Conservation (phyloP, 73 alveolate genomes). For the Tetrahymena thermophila region DNA sequence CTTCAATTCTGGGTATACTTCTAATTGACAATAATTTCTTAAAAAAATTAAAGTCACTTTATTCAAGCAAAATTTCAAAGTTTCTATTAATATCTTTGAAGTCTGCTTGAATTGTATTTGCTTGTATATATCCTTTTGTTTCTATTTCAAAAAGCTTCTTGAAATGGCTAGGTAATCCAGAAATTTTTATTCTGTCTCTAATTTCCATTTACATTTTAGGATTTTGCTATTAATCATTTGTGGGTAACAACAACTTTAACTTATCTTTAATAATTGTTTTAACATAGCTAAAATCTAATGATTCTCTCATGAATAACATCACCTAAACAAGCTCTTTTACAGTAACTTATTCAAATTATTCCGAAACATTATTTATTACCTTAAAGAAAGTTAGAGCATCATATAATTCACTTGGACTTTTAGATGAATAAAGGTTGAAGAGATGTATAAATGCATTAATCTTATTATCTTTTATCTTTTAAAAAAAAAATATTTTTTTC, state of each 20-base stretch:
- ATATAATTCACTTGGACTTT: background rate
- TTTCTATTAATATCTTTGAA: background rate
- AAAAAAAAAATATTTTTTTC: too few relatives aligned
- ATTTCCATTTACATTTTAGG: background rate
- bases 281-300: background rate
- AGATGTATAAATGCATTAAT: background rate
- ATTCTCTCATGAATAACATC: background rate
- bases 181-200: background rate
- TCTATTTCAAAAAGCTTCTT: background rate
- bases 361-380: background rate
- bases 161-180: background rate
- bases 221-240: background rate
- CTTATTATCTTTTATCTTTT: background rate
- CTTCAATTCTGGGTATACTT: background rate
- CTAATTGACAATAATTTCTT: background rate
- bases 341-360: background rate
- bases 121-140: background rate
- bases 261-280: background rate
- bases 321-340: background rate
- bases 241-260: background rate
- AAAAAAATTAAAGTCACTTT: background rate
- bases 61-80: background rate
- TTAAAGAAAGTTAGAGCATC: background rate
- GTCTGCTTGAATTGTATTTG: background rate
- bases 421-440: background rate